Evolutionary conservation across 1,284 basidiomycete species (phyloP).

Genomic region (Ceratorhiza oryzae-sativae): DNA sequence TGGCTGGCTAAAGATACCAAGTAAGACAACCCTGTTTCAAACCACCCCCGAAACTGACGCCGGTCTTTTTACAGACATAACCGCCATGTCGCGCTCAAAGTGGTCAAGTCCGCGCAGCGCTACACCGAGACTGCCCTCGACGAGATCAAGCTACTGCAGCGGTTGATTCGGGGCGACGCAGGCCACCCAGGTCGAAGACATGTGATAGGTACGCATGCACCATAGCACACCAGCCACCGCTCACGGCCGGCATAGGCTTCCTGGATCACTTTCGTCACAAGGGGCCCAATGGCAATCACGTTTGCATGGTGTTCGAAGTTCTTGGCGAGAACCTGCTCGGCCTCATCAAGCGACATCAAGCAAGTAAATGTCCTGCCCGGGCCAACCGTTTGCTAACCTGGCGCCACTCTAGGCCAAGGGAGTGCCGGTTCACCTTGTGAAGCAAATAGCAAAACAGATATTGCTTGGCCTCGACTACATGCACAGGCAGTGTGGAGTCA

Average conservation of each 20-base stretch:
- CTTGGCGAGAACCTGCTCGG: slow-evolving; percentile 98
- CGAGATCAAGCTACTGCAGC: slow-evolving; percentile 97
- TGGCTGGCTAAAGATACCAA: slow-evolving; percentile 89
- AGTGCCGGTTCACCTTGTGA: slow-evolving; percentile 92
- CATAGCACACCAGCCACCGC: background rate
- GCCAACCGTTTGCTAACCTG: slow-evolving; percentile 96
- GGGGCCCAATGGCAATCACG: slow-evolving; percentile 95
- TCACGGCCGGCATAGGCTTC: slow-evolving; percentile 80
- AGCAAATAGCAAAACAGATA: slow-evolving; percentile 97
- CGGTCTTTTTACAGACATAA: slow-evolving; percentile 67
- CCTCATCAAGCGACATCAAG: slow-evolving; percentile 94
- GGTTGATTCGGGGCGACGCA: slow-evolving; percentile 82
- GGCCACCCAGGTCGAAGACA: slow-evolving; percentile 59
- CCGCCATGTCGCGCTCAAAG: slow-evolving; percentile 97
- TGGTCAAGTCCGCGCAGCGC: slow-evolving; percentile 96
- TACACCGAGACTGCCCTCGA: slow-evolving; percentile 99
- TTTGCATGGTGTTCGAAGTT: slow-evolving; percentile 99
- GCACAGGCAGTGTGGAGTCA: slow-evolving; percentile 95
- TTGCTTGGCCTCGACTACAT: slow-evolving; percentile 96
- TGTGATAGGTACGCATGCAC: slow-evolving; percentile 46
- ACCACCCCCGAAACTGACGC: slow-evolving; percentile 1
- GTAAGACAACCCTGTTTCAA: slow-evolving; percentile 57
- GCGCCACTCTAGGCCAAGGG: slow-evolving; percentile 78
- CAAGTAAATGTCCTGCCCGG: slow-evolving; percentile 92
- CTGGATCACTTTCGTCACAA: slow-evolving; percentile 97